A percentile compares a stretch with the other conserved stretches of the same genome.
Evolutionary conservation across 2,329 filamentous ascomycete species (phyloP).

Genomic region (Hypoxylon sp.): DNA sequence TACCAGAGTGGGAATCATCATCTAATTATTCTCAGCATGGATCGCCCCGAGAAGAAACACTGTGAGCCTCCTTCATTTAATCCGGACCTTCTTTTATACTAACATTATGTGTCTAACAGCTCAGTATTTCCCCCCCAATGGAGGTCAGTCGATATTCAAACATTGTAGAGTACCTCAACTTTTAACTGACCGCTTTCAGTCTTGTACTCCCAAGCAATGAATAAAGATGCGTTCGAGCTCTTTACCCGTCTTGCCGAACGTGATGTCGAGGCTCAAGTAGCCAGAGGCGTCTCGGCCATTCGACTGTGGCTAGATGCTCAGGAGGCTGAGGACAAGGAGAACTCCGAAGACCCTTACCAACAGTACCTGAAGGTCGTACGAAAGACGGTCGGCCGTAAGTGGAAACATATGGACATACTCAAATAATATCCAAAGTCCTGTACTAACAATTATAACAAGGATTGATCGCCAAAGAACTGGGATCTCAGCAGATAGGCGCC

Average conservation of each 20-base stretch:
- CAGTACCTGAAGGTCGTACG: conserved; percentile 19
- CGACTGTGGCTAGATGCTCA: conserved; percentile 28
- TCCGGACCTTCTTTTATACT: not conserved
- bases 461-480: conserved; percentile 2
- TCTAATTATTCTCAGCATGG: not conserved
- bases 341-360: not conserved
- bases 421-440: not conserved
- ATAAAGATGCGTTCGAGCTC: not conserved
- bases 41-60: not conserved
- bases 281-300: not conserved
- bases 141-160: conserved; percentile 4
- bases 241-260: conserved; percentile 1
- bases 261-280: not conserved
- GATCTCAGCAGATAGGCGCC: too few relatives aligned
- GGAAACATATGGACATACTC: not conserved
- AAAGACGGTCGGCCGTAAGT: conserved; percentile 28
- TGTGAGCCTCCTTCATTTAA: conserved; percentile 15
- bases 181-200: not conserved
- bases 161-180: not conserved
- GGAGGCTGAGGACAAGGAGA: not conserved
- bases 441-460: conserved; percentile 18
- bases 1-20: not conserved
- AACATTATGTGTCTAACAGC: conserved; percentile 17
- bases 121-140: conserved; percentile 19
- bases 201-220: not conserved